A percentile compares a stretch with the other conserved stretches of the same genome.
Conservation (phyloP, 2,329 filamentous ascomycete genomes). For the Nemania serpens region DNA sequence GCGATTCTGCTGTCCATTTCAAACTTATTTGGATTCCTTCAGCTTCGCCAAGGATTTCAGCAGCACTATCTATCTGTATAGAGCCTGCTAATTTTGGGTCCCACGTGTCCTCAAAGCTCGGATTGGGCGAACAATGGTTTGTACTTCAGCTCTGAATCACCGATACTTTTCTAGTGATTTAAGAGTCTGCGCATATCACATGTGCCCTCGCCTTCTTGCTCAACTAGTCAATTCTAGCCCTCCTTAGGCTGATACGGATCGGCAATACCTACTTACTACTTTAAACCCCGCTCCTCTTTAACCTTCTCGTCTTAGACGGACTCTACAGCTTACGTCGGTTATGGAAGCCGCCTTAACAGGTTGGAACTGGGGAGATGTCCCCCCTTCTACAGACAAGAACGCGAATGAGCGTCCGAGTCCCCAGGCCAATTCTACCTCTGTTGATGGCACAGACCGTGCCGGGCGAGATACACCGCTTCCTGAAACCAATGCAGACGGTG, state of each 20-base stretch:
- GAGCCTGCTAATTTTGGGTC: conserved; percentile 13
- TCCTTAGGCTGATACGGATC: conserved; percentile 3
- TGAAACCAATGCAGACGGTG: conserved; percentile 26
- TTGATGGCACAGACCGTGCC: conserved; percentile 27
- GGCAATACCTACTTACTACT: not conserved
- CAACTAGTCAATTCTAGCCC: not conserved
- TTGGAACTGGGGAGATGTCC: conserved; percentile 21
- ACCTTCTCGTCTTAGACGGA: conserved; percentile 1
- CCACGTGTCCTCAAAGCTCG: conserved; percentile 27
- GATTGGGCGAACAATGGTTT: conserved; percentile 25
- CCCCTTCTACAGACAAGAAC: conserved; percentile 6
- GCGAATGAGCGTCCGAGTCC: too few species aligned
- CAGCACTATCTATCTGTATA: not conserved
- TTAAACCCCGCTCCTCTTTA: conserved; percentile 2
- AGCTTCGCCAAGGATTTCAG: conserved; percentile 11
- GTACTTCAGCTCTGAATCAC: conserved; percentile 20
- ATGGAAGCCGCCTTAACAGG: conserved; percentile 25
- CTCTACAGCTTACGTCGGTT: conserved; percentile 14
- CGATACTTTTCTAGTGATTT: conserved; percentile 14
- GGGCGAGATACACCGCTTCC: conserved; percentile 27
- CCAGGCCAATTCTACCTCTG: conserved; percentile 21
- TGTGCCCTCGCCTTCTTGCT: not conserved
- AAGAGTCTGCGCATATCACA: conserved; percentile 7
- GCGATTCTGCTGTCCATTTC: not conserved
- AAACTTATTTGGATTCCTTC: not conserved